Evolutionary conservation across 768 basidiomycete genomes (phyloP), one percentile per base, ranked within the genome.

Genomic region (Kwoniella europaea): DNA sequence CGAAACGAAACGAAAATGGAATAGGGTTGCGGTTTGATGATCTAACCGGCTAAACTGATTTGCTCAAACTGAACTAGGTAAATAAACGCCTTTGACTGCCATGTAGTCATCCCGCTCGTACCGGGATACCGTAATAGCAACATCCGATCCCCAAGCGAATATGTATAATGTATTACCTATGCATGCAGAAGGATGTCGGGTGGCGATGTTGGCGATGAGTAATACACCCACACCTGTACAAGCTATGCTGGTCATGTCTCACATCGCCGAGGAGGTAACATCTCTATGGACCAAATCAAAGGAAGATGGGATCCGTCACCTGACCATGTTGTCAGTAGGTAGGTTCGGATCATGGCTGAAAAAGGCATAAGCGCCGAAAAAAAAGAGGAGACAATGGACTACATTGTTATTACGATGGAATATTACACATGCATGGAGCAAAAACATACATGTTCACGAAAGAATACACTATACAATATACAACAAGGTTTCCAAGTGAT

Each of bases 1-100:
- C n/a, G 22, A 15, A 56, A 56, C 24, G 13, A 56, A 13, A 56
- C 22, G 55, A 56, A 56, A 56, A 18, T 1, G 16, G 57, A 35
- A 59, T 15, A 59, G 57, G 57, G 57, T 27, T 35, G 35, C 35
- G 35, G 7, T 35, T 35, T 35, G 35, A 35, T 18, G 24, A 16
- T 16, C 9, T 61, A 44, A n/a, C 59, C 59, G 59, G 59, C 41
- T 61, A 43, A 61, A 61, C 43, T 61, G 59, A 61, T 61, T 50
- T 13, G 46, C 18, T 50, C 46, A 50, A 50, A 50, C 18, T n/a
- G 20, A 50, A 50, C 18, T 15, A 55, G n/a, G 54, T 55, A 55
- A 55, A 55, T 55, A 55, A 55, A 55, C 20, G 20, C 46, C 18
- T 35, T 29, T 35, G 35, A 35, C 46, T 50, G 18, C 46, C 18